Conservation (phyloP, 768 basidiomycete genomes). For the Gloeopeniophorella convolvens region DNA sequence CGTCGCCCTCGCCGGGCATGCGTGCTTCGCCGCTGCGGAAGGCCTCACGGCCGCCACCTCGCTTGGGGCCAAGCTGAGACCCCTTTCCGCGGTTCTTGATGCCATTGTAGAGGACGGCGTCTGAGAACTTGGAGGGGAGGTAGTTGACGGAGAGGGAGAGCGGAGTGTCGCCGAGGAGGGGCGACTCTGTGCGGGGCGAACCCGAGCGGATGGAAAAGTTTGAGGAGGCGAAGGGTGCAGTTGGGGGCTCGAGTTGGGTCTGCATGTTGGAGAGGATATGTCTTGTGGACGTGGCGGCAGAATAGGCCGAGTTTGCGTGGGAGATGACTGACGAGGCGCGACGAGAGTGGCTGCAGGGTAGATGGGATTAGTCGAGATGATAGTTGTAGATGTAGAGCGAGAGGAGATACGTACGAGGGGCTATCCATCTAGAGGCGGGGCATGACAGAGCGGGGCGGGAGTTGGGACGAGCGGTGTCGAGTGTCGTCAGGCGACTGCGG, state of each 20-base stretch:
- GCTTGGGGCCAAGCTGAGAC: conserved; percentile 41
- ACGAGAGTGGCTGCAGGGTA: conserved; percentile 3
- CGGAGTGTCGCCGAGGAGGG: conserved; percentile 21
- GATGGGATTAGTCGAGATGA: not conserved
- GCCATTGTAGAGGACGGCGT: conserved; percentile 34
- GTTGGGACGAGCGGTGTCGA: not conserved
- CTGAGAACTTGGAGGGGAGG: conserved; percentile 69
- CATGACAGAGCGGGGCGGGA: not conserved
- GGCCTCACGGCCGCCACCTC: conserved; percentile 66
- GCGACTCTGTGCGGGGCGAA: conserved; percentile 24
- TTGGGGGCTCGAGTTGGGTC: conserved; percentile 35
- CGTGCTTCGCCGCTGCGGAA: conserved; percentile 33
- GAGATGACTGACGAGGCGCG: conserved; percentile 31
- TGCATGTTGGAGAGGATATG: conserved; percentile 38
- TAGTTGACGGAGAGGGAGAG: conserved; percentile 61
- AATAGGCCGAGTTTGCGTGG: conserved; percentile 37
- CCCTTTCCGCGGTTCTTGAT: conserved; percentile 37
- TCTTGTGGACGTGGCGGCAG: conserved; percentile 41
- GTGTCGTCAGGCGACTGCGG: not conserved
- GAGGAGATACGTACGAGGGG: conserved; percentile 3
- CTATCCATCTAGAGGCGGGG: conserved; percentile 13
- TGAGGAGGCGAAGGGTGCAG: conserved; percentile 33
- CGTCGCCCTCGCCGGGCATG: conserved; percentile 34
- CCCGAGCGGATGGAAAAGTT: conserved; percentile 23
- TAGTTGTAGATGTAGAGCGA: not conserved